Percentiles rank a stretch among this genome's conserved stretches.
Evolutionary conservation across 2,329 filamentous ascomycete species (phyloP).

Genomic region (Sclerotinia trifoliorum): DNA sequence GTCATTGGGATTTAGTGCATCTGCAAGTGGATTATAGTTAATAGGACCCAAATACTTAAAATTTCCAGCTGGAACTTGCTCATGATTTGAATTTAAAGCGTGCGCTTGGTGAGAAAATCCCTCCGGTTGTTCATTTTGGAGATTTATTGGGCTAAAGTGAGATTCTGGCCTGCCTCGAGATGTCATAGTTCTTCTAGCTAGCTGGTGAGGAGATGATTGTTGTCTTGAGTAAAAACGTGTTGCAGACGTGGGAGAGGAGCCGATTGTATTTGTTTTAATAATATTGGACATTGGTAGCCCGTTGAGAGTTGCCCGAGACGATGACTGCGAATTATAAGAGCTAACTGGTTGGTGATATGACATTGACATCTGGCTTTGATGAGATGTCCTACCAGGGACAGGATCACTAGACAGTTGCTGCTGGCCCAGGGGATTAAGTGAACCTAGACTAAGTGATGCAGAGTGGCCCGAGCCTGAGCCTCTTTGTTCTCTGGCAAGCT

Average conservation of each 20-base stretch:
- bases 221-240: neutral
- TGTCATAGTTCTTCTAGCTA: neutral
- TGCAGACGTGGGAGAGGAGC: no score
- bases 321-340: neutral
- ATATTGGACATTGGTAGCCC: neutral
- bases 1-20: neutral
- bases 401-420: neutral
- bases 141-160: fast-evolving
- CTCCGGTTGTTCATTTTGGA: neutral
- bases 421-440: neutral
- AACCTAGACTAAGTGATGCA: neutral
- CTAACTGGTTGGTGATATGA: neutral
- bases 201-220: neutral
- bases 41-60: neutral
- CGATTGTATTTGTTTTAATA: neutral
- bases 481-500: neutral
- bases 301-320: neutral
- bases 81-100: neutral
- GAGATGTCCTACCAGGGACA: neutral
- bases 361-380: neutral
- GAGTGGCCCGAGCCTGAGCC: neutral
- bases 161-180: neutral
- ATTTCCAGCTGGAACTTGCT: neutral
- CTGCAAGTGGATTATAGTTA: neutral
- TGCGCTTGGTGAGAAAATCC: neutral